These are phyloP conservation scores for Phytopythium cucurbitacearum DNA, from an alignment of 352 stramenopile genomes.

Conservation along the genomic window DNA sequence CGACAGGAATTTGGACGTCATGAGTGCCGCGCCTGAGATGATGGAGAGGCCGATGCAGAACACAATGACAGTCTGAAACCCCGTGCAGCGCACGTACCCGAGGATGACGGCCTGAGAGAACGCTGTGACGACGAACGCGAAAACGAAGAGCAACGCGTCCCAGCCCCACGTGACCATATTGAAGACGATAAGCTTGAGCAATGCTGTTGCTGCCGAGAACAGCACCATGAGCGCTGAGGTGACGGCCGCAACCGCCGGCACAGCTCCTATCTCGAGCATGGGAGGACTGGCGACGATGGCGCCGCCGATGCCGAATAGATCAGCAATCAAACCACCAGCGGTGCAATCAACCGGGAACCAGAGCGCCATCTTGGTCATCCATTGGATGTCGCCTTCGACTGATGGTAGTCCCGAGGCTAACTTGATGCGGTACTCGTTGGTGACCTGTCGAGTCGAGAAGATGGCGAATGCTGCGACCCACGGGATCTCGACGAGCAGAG, in stretches of 20 bases:
- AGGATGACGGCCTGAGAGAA: slow-evolving; percentile 44
- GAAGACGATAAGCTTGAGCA: slow-evolving; percentile 52
- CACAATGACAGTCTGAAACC: slow-evolving; percentile 55
- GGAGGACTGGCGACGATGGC: slow-evolving; percentile 27
- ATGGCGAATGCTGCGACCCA: slow-evolving; percentile 48
- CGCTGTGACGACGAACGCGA: slow-evolving; percentile 47
- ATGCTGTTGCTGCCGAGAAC: slow-evolving; percentile 47
- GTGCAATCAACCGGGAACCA: slow-evolving; percentile 34
- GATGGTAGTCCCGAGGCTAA: slow-evolving; percentile 30
- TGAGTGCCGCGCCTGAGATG: slow-evolving; percentile 32
- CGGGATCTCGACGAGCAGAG: slow-evolving; percentile 45
- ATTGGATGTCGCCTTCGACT: slow-evolving; percentile 35
- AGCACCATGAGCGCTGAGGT: slow-evolving; percentile 41
- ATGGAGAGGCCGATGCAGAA: slow-evolving; percentile 48
- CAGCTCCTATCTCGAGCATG: slow-evolving; percentile 27
- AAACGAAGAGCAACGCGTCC: slow-evolving; percentile 25
- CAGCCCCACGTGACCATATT: slow-evolving; percentile 56
- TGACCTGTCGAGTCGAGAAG: slow-evolving; percentile 17
- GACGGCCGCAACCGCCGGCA: slow-evolving; percentile 34
- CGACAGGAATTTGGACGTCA: slow-evolving; percentile 32
- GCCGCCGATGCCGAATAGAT: slow-evolving; percentile 49
- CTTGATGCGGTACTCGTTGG: slow-evolving; percentile 35
- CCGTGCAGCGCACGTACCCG: slow-evolving; percentile 43
- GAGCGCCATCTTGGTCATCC: slow-evolving; percentile 35
- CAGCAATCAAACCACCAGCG: slow-evolving; percentile 37